Evolutionary conservation across 257 asterid genomes (phyloP), one percentile per base, ranked within the genome.

Genomic region (Jasminum sambac): DNA sequence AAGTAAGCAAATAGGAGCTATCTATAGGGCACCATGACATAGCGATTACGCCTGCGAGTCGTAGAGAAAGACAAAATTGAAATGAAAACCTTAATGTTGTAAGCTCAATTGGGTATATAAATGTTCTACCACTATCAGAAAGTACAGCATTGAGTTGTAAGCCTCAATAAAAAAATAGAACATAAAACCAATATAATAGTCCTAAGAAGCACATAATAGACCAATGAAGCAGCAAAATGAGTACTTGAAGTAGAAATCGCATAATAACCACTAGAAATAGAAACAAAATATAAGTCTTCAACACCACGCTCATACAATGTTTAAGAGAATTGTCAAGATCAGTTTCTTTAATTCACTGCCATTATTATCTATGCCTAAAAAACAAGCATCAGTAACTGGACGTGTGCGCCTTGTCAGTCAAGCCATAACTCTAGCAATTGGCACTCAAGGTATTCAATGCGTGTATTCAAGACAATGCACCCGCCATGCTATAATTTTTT

Each of bases 1-100:
- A 95, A 34, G 99, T 89, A 80, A 95, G 92, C 72, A 95, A 77
- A 78, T 95, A 91, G 67, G 99, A 87, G 79, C 92, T 91, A 71
- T 95, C 99, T 70, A 82, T 71, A 8, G 98, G 98, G 84, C 99
- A 95, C 99, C 99, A 95, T 60, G 99, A 85, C 98, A 95, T 95
- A 34, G 96, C 98, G 72, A 95, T 88, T 70, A 95, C 98, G 72
- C 99, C 99, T 95, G 69, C 68, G 72, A 73, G 39, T 68, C 52
- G 76, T 34, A 52, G 24, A 70, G 38, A 43, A 21, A 11, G 5
- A 37, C 11, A 64, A 14, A 58, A 66, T 55, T 55, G 16, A 55
- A 19, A 55, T 23, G 36, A 55, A 3, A 13, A 55, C 62, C 62
- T 55, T 23, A 23, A 55, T 55, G 36, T 11, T 55, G 23, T 19